phyloP scores from a whole-genome alignment of 345 rosid species.

The Tarenaya hassleriana region DNA sequence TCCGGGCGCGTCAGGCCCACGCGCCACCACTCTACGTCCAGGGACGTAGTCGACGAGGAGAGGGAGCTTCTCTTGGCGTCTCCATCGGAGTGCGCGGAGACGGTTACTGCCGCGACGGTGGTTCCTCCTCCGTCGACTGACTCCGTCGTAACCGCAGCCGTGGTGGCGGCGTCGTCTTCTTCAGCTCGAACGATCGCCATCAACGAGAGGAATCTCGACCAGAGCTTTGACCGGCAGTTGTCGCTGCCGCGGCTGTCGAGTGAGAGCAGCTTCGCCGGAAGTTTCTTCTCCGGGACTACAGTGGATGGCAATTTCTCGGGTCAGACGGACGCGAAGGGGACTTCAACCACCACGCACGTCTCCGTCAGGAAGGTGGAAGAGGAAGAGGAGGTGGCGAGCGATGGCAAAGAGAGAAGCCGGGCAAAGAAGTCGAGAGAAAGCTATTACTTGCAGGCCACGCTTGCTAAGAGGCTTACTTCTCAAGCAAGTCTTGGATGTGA shows the following conservation, averaged over 20 bases:
- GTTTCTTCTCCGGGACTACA: slow-evolving; percentile 84
- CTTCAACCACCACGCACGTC: slow-evolving; percentile 29
- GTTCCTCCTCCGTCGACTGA: slow-evolving; percentile 25
- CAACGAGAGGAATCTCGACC: slow-evolving; percentile 38
- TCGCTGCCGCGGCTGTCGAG: slow-evolving; percentile 75
- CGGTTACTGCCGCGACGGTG: too few relatives aligned
- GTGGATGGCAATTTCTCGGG: slow-evolving; percentile 42
- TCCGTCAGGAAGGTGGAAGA: slow-evolving; percentile 36
- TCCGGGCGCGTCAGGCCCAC: slow-evolving; percentile 37
- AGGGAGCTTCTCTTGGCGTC: slow-evolving; percentile 37
- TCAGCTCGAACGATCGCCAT: slow-evolving; percentile 21
- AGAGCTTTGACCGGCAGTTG: slow-evolving; percentile 53
- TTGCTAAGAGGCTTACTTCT: slow-evolving; percentile 64
- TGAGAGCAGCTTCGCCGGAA: slow-evolving; percentile 73
- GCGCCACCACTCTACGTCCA: slow-evolving; percentile 26
- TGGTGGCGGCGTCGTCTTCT: slow-evolving; percentile 21
- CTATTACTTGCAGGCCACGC: slow-evolving; percentile 61
- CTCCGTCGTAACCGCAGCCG: slow-evolving; percentile 16
- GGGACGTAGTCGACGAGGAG: slow-evolving; percentile 39
- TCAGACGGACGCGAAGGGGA: slow-evolving; percentile 43
- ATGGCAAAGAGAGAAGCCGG: slow-evolving; percentile 26
- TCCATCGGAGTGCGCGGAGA: slow-evolving; percentile 21
- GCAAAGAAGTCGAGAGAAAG: slow-evolving; percentile 49
- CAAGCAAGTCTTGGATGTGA: slow-evolving; percentile 55
- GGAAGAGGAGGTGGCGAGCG: slow-evolving; percentile 30